These are phyloP conservation scores for Trametes gibbosa DNA, from an alignment of 768 basidiomycete species.

Conservation along the genomic window DNA sequence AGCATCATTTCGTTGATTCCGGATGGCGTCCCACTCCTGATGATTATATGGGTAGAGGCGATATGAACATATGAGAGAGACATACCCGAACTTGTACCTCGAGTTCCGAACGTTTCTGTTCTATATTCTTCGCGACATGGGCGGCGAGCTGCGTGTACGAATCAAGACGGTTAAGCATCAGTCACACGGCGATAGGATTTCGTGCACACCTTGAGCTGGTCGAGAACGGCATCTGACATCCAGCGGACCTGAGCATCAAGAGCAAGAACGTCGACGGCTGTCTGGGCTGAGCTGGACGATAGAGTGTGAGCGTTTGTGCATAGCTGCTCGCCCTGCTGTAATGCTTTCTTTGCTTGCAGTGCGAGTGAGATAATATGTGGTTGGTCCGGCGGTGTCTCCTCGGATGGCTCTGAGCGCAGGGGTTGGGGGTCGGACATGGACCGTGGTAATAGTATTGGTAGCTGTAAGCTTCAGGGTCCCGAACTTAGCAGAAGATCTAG, in stretches of 20 bases:
- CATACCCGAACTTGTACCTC: slow-evolving; percentile 61
- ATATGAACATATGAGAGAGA: neutral
- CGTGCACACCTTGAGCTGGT: slow-evolving; percentile 68
- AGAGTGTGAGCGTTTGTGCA: slow-evolving; percentile 64
- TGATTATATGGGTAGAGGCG: neutral
- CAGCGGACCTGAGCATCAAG: slow-evolving; percentile 80
- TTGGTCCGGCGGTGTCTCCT: slow-evolving; percentile 34
- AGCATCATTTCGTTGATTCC: slow-evolving; percentile 56
- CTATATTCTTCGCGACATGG: slow-evolving; percentile 69
- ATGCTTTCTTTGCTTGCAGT: slow-evolving; percentile 77
- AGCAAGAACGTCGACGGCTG: slow-evolving; percentile 68
- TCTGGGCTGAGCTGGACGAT: slow-evolving; percentile 64
- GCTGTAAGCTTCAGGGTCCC: too few relatives aligned
- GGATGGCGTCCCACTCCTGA: slow-evolving; percentile 70
- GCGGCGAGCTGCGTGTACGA: slow-evolving; percentile 55
- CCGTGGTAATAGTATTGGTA: too few relatives aligned
- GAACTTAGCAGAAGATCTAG: too few relatives aligned
- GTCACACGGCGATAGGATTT: neutral
- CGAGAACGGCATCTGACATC: slow-evolving; percentile 69
- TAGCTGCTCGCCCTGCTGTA: slow-evolving; percentile 74
- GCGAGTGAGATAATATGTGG: slow-evolving; percentile 74
- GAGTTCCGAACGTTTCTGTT: slow-evolving; percentile 63
- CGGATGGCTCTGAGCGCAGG: neutral
- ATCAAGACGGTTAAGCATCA: neutral
- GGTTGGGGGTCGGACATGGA: neutral